Evolutionary conservation across 2,329 filamentous ascomycete species (phyloP).

Genomic region (Aspergillus cejpii): DNA sequence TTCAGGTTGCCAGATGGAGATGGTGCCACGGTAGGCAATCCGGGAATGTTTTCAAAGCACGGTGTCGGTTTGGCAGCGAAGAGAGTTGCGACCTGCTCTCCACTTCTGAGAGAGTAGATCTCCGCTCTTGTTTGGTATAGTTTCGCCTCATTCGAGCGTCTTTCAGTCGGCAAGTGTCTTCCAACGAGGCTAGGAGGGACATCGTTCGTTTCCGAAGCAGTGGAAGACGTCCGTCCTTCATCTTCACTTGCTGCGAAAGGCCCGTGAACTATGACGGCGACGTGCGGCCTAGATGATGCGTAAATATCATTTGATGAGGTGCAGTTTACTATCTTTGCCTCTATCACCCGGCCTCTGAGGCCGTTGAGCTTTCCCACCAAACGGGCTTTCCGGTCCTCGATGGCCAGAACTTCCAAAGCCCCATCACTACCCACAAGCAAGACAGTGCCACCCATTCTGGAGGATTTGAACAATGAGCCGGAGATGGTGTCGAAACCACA

Average conservation of each 20-base stretch:
- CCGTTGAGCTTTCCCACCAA: conserved; percentile 65
- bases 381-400: conserved; percentile 66
- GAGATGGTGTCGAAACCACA: conserved; percentile 71
- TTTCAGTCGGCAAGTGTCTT: conserved; percentile 19
- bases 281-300: conserved; percentile 58
- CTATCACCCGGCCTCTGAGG: conserved; percentile 69
- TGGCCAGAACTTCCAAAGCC: conserved; percentile 65
- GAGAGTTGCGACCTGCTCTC: conserved; percentile 63
- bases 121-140: conserved; percentile 81
- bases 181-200: conserved; percentile 24
- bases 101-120: conserved; percentile 76
- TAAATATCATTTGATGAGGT: conserved; percentile 49
- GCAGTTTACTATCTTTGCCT: conserved; percentile 77
- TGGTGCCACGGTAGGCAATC: conserved; percentile 60
- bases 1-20: conserved; percentile 65
- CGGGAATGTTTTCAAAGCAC: conserved; percentile 53
- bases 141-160: conserved; percentile 24
- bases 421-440: conserved; percentile 77
- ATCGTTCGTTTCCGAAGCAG: conserved; percentile 33
- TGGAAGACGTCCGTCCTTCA: conserved; percentile 28
- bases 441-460: conserved; percentile 49
- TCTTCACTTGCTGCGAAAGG: conserved; percentile 53
- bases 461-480: conserved; percentile 40
- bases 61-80: conserved; percentile 61
- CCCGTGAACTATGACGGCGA: conserved; percentile 75